phyloP scores from a whole-genome alignment of 1,139 yeast genomes.

The Taphrina populina region DNA sequence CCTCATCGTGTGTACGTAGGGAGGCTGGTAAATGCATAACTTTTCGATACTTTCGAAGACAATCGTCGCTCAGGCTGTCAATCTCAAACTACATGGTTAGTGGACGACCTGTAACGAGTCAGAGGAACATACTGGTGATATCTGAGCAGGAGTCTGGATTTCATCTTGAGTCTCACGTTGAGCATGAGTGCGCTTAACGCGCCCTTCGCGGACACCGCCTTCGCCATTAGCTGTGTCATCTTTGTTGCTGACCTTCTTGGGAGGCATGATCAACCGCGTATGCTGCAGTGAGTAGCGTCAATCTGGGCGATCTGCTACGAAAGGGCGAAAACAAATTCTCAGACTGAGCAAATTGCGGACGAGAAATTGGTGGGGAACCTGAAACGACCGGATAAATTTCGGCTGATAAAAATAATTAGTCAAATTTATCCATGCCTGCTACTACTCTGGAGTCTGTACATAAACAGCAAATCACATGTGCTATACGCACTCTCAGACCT shows the following conservation, averaged over 20 bases:
- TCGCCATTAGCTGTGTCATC: constrained; percentile 19
- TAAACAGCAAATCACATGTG: neutral
- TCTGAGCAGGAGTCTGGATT: too few relatives aligned
- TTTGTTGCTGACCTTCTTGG: constrained; percentile 9
- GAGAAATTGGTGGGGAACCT: too few relatives aligned
- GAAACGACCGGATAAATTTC: too few relatives aligned
- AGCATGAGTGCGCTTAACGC: constrained; percentile 15
- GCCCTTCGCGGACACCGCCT: constrained; percentile 4
- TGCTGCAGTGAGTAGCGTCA: too few relatives aligned
- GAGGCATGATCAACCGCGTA: constrained; percentile 11
- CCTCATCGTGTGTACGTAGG: neutral
- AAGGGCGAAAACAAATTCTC: too few relatives aligned
- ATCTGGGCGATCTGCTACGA: too few relatives aligned
- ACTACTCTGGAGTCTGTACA: neutral
- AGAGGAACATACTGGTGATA: too few relatives aligned
- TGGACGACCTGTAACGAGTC: too few relatives aligned
- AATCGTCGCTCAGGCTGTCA: constrained; percentile 7
- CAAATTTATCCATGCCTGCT: neutral
- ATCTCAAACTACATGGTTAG: constrained; percentile 19
- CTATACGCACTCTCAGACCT: neutral
- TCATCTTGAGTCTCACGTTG: constrained; percentile 18
- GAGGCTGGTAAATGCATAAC: constrained; percentile 19
- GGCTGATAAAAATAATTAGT: too few relatives aligned
- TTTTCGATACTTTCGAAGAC: constrained; percentile 24
- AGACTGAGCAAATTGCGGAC: too few relatives aligned